Conservation (phyloP, 257 asterid genomes). For the Nicotiana benthamiana region DNA sequence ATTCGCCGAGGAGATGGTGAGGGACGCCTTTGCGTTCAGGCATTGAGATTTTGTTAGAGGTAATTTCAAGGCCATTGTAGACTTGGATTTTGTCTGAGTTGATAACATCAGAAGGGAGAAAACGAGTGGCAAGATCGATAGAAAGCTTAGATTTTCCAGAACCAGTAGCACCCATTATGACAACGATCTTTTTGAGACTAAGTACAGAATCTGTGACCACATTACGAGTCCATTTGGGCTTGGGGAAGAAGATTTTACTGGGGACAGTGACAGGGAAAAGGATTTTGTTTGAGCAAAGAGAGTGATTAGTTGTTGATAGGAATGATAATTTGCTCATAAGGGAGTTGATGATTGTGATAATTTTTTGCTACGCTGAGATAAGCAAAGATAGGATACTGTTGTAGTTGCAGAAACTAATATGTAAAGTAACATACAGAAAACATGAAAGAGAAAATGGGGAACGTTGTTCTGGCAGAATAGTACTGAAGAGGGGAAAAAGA, state of each 20-base stretch:
- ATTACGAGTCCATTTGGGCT: neutral
- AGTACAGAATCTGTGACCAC: neutral
- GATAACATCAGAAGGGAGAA: slow-evolving; percentile 60
- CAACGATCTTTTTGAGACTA: slow-evolving; percentile 32
- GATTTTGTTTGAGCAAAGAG: neutral
- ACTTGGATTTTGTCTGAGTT: slow-evolving; percentile 91
- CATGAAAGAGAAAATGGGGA: neutral
- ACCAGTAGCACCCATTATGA: slow-evolving; percentile 85
- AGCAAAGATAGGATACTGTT: no score
- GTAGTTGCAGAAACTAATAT: neutral
- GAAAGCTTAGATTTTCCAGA: slow-evolving; percentile 88
- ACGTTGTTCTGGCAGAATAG: neutral
- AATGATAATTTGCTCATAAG: slow-evolving; percentile 41
- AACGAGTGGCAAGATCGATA: slow-evolving; percentile 52
- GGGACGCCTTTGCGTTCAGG: slow-evolving; percentile 44
- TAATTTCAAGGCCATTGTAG: slow-evolving; percentile 53
- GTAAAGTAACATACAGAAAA: neutral
- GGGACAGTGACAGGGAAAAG: neutral
- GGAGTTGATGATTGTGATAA: neutral
- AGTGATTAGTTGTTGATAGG: neutral
- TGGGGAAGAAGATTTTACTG: neutral
- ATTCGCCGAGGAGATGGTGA: slow-evolving; percentile 76
- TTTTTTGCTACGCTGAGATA: neutral
- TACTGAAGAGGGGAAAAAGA: neutral
- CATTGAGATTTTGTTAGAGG: slow-evolving; percentile 70